Conservation (phyloP, 768 basidiomycete species). For the Phanerochaete carnosa region DNA sequence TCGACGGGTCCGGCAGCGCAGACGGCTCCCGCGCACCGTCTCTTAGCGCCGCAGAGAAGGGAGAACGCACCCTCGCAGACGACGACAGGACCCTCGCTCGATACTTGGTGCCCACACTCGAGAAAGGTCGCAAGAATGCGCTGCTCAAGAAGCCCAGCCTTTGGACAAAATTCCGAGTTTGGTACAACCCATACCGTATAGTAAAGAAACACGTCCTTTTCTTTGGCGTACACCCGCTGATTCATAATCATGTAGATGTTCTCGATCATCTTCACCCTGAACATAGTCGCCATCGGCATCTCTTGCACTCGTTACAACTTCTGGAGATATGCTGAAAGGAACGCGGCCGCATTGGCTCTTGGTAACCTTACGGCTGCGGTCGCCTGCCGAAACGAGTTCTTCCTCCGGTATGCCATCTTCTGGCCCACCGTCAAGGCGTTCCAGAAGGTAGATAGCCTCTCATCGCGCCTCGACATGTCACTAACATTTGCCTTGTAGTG, state of each 20-base stretch:
- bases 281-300: conserved; percentile 54
- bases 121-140: conserved; percentile 14
- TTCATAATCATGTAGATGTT: conserved; percentile 29
- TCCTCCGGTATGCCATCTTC: conserved; percentile 66
- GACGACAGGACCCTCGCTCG: conserved; percentile 4
- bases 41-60: conserved; percentile 11
- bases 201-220: neutral
- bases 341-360: conserved; percentile 67
- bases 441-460: conserved; percentile 50
- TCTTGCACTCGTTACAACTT: conserved; percentile 48
- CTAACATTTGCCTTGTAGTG: conserved; percentile 38
- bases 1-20: neutral
- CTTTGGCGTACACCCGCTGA: neutral
- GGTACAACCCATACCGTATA: conserved; percentile 15
- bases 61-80: conserved; percentile 6
- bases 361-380: conserved; percentile 73
- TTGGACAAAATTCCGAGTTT: conserved; percentile 11
- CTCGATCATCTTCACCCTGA: conserved; percentile 56
- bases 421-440: conserved; percentile 67
- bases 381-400: conserved; percentile 78
- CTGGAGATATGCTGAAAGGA: conserved; percentile 64
- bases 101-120: conserved; percentile 12
- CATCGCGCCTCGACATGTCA: neutral
- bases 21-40: conserved; percentile 6
- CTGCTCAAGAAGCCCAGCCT: conserved; percentile 3